Evolutionary conservation across 148 eudicot species (phyloP).

Genomic region (Mesembryanthemum crystallinum): DNA sequence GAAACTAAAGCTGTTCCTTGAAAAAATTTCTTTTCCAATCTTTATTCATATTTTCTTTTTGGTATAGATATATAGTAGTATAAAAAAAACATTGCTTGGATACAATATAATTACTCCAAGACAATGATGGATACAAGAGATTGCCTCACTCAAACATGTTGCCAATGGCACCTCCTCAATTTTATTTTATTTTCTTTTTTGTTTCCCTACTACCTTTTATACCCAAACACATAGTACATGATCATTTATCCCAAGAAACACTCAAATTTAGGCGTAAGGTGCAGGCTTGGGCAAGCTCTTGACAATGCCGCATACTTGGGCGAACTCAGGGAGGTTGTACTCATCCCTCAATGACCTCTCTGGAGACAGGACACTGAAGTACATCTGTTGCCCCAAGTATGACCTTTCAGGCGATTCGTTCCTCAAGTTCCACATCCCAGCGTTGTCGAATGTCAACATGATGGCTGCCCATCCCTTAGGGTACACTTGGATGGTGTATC

Average conservation of each 20-base stretch:
- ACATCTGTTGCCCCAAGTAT: conserved; percentile 49
- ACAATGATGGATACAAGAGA: conserved; percentile 27
- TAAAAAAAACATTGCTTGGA: conserved; percentile 15
- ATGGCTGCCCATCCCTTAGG: conserved; percentile 53
- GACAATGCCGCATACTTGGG: conserved; percentile 39
- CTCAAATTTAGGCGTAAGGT: conserved; percentile 28
- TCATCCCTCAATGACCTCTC: conserved; percentile 43
- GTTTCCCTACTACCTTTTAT: background rate
- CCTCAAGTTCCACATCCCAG: conserved; percentile 53
- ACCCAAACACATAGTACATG: conserved; percentile 19
- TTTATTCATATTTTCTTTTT: background rate
- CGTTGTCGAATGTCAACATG: conserved; percentile 45
- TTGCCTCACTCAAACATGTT: conserved; percentile 17
- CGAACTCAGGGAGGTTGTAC: conserved; percentile 37
- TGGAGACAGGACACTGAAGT: conserved; percentile 42
- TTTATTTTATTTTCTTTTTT: background rate
- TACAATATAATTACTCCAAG: conserved; percentile 23
- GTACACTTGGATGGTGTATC: conserved; percentile 56
- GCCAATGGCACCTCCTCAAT: conserved; percentile 17
- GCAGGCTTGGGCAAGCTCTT: conserved; percentile 40
- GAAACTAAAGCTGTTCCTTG: conserved; percentile 1
- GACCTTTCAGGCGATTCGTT: conserved; percentile 32
- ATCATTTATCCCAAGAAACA: conserved; percentile 5
- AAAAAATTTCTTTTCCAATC: background rate
- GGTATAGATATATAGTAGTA: conserved; percentile 13